Conservation (phyloP, 257 asterid species). For the Solanum dulcamara region DNA sequence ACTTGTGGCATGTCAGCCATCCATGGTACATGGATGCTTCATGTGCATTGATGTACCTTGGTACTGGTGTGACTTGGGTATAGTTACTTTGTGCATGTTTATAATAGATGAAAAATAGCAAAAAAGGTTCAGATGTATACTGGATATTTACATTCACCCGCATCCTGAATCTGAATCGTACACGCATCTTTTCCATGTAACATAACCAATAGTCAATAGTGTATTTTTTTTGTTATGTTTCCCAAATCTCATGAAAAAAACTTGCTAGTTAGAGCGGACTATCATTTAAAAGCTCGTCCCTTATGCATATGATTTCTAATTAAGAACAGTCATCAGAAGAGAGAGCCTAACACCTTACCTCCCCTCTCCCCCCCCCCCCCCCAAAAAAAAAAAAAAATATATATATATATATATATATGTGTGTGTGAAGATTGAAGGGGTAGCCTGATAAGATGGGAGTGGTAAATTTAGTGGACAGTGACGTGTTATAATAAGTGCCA, state of each 20-base stretch:
- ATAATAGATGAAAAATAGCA: not conserved
- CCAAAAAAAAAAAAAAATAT: too few species aligned
- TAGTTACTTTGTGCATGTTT: not conserved
- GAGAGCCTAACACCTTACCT: not conserved
- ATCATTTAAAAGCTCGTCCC: not conserved
- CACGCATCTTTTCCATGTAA: not conserved
- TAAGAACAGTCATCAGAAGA: not conserved
- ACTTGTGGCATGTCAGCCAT: not conserved
- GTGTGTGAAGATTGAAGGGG: too few species aligned
- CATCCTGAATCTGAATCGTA: not conserved
- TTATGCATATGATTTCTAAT: not conserved
- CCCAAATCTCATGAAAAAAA: not conserved
- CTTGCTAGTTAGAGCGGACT: not conserved
- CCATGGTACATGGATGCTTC: not conserved
- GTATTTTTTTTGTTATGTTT: not conserved
- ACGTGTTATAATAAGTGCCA: not conserved
- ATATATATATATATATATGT: too few species aligned
- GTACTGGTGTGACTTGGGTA: not conserved
- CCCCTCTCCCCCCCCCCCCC: not conserved
- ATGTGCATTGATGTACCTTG: not conserved
- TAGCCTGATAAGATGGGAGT: not conserved
- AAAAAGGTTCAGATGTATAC: not conserved
- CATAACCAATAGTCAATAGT: not conserved
- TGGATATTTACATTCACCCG: not conserved
- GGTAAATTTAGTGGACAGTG: not conserved